Evolutionary conservation across 2,329 filamentous ascomycete species (phyloP).

Genomic region (Nemania sp.): DNA sequence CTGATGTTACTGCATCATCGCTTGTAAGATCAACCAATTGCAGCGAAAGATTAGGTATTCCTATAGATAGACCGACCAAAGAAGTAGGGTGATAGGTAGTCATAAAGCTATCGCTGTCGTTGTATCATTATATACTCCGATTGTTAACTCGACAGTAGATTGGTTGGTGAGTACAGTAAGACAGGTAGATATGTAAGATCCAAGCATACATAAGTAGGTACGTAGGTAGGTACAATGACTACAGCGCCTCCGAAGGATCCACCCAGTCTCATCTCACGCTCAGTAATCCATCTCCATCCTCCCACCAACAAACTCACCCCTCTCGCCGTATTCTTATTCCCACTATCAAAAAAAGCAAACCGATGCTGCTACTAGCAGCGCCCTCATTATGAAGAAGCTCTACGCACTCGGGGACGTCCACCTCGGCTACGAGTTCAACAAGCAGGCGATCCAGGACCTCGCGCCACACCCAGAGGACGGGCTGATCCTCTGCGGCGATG

Average conservation of each 20-base stretch:
- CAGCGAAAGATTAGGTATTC: no score
- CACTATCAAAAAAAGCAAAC: background rate
- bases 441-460: constrained; percentile 48
- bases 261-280: constrained; percentile 14
- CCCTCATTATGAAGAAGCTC: constrained; percentile 50
- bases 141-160: background rate
- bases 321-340: constrained; percentile 8
- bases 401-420: constrained; percentile 56
- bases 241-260: constrained; percentile 25
- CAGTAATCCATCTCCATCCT: background rate
- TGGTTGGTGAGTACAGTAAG: constrained; percentile 9
- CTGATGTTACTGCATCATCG: no score
- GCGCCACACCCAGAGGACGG: constrained; percentile 52
- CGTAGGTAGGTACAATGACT: no score
- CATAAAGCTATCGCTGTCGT: background rate
- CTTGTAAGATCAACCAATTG: no score
- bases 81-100: no score
- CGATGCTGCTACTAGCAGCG: background rate
- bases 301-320: constrained; percentile 18
- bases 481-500: constrained; percentile 54
- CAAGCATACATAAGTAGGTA: background rate
- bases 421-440: constrained; percentile 52
- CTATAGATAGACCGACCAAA: no score
- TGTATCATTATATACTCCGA: background rate
- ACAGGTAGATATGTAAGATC: constrained; percentile 1